Conservation (phyloP, 2,329 filamentous ascomycete species). For the Fusarium decemcellulare region DNA sequence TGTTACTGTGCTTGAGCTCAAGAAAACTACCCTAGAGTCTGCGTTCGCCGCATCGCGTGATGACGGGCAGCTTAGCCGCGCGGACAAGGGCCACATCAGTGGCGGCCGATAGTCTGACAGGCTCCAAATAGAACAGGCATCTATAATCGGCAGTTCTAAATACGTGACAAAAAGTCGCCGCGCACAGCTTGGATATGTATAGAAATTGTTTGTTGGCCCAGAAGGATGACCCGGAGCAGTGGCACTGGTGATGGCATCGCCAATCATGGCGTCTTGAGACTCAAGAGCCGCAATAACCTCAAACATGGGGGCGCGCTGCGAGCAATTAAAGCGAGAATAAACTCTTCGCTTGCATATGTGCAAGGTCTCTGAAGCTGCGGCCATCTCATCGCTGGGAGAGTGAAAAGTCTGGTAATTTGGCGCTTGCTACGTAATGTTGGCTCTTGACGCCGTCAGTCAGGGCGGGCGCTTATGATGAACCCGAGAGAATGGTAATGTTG, state of each 20-base stretch:
- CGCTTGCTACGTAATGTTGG: neutral
- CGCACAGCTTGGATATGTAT: conserved; percentile 6
- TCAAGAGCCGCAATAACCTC: neutral
- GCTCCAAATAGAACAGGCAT: conserved; percentile 7
- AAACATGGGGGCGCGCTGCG: conserved; percentile 10
- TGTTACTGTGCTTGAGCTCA: neutral
- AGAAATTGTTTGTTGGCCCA: conserved; percentile 1
- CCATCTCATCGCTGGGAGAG: neutral
- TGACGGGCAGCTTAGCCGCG: conserved; percentile 10
- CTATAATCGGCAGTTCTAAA: neutral
- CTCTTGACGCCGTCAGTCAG: conserved; percentile 1
- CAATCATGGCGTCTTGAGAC: conserved; percentile 12
- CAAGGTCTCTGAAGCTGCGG: conserved; percentile 1
- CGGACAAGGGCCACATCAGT: conserved; percentile 21
- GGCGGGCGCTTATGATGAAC: conserved; percentile 17
- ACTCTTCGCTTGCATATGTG: neutral
- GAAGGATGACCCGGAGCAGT: neutral
- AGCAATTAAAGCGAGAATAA: neutral
- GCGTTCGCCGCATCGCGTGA: neutral
- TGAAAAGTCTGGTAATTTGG: no score
- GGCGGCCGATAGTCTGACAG: neutral
- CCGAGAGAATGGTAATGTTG: conserved; percentile 18
- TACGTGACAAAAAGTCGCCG: neutral
- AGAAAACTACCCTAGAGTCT: neutral
- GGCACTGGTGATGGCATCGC: neutral